Evolutionary conservation across 768 basidiomycete genomes (phyloP).

Genomic region (Tulasnella sp.): DNA sequence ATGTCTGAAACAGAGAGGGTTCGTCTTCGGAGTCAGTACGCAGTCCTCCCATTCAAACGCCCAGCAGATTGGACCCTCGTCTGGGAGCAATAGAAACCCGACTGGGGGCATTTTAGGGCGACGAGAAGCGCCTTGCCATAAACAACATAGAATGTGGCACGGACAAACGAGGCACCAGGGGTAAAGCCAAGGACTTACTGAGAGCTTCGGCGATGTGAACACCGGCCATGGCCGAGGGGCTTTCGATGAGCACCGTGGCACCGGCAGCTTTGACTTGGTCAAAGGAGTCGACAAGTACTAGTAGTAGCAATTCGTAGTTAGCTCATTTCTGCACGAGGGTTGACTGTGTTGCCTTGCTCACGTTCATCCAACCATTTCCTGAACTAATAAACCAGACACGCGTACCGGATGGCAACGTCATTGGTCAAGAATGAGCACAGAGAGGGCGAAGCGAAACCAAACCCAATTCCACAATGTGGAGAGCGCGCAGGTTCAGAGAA

Average conservation of each 20-base stretch:
- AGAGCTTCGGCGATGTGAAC: conserved; percentile 62
- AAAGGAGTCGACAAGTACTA: conserved; percentile 53
- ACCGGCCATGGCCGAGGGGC: conserved; percentile 57
- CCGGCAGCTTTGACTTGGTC: conserved; percentile 52
- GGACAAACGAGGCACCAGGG: neutral
- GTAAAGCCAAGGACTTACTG: conserved; percentile 27
- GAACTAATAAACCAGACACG: conserved; percentile 32
- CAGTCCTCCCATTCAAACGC: too few species aligned
- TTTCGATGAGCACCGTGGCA: conserved; percentile 43
- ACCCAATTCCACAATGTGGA: neutral
- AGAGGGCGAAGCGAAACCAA: neutral
- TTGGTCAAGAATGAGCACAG: neutral
- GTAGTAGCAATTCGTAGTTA: neutral
- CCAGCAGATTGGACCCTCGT: neutral
- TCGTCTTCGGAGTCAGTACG: too few species aligned
- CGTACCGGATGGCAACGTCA: too few species aligned
- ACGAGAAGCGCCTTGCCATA: too few species aligned
- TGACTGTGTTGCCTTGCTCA: conserved; percentile 24
- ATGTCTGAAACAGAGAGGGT: conserved; percentile 36
- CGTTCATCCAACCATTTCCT: conserved; percentile 54
- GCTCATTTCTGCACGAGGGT: neutral
- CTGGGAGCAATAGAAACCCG: neutral
- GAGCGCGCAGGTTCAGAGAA: neutral
- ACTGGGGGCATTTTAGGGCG: too few species aligned
- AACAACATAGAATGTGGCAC: neutral